Conservation (phyloP, 306 rosid species). For the Vachellia pachyceras region DNA sequence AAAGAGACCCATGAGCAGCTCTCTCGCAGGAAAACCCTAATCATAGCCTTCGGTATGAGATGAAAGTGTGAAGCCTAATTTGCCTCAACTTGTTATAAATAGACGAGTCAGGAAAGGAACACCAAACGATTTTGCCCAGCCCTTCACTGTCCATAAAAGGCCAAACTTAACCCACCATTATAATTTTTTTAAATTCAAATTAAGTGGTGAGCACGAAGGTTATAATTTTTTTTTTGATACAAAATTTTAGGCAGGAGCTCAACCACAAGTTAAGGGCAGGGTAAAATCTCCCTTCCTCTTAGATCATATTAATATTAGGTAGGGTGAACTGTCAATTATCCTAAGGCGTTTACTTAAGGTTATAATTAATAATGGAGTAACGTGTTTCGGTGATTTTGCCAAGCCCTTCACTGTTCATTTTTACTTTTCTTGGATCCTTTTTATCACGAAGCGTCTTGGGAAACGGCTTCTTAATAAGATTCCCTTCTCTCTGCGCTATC, state of each 20-base stretch:
- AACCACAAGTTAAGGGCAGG: too few species aligned
- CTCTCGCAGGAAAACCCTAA: neutral
- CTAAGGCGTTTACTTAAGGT: too few species aligned
- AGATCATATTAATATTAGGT: too few species aligned
- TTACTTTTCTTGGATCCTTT: constrained; percentile 21
- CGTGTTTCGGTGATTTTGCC: neutral
- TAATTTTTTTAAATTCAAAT: neutral
- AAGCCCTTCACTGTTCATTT: neutral
- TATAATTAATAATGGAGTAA: neutral
- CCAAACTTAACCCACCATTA: neutral
- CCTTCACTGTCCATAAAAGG: neutral
- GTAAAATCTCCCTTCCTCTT: too few species aligned
- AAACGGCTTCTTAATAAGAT: constrained; percentile 48
- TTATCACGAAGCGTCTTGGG: constrained; percentile 44
- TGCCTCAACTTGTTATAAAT: constrained; percentile 12
- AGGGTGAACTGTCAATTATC: too few species aligned
- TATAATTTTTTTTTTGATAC: too few species aligned
- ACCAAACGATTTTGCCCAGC: neutral
- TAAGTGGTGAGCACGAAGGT: neutral
- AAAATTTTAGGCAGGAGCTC: too few species aligned
- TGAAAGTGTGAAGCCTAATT: neutral
- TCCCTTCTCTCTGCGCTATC: constrained; percentile 34
- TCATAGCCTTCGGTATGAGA: neutral
- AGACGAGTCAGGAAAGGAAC: neutral
- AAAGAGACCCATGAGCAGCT: neutral